These are phyloP conservation scores for Magnolia kwangsiensis DNA, from an alignment of 164 flowering plant species.

Conservation along the genomic window DNA sequence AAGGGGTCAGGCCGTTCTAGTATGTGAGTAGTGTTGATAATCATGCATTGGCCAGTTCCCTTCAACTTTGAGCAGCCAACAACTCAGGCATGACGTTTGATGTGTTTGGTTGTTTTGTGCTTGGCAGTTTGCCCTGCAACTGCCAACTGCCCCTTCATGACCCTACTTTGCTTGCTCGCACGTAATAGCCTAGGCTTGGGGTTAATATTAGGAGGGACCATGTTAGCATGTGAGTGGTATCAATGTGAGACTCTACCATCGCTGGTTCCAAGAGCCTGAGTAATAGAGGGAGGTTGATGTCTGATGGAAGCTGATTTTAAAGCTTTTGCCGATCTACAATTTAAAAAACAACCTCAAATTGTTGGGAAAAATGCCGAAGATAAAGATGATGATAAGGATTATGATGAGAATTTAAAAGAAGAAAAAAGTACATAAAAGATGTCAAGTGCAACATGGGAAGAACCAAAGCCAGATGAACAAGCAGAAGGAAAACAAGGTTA, in stretches of 20 bases:
- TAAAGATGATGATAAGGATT: too few relatives aligned
- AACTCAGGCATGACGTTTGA: not conserved
- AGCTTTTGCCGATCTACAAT: not conserved
- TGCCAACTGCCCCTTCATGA: not conserved
- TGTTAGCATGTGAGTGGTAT: too few relatives aligned
- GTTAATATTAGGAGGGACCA: not conserved
- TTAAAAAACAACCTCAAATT: too few relatives aligned
- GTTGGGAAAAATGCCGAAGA: not conserved
- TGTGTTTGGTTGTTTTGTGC: not conserved
- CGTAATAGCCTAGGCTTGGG: not conserved
- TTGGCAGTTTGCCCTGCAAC: not conserved
- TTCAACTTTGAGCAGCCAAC: not conserved
- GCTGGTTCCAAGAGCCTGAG: not conserved
- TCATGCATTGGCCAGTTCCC: not conserved
- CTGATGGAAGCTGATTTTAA: not conserved
- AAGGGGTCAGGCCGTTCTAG: not conserved
- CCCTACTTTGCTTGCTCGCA: not conserved
- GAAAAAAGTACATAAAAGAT: not conserved
- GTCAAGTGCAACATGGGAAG: not conserved
- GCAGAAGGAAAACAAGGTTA: not conserved
- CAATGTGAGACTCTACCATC: too few relatives aligned
- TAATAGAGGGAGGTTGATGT: not conserved
- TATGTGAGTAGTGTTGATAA: not conserved
- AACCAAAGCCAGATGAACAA: not conserved
- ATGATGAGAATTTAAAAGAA: not conserved